Evolutionary conservation across 805 yeast genomes (phyloP).

Genomic region (Metschnikowia rubicola): DNA sequence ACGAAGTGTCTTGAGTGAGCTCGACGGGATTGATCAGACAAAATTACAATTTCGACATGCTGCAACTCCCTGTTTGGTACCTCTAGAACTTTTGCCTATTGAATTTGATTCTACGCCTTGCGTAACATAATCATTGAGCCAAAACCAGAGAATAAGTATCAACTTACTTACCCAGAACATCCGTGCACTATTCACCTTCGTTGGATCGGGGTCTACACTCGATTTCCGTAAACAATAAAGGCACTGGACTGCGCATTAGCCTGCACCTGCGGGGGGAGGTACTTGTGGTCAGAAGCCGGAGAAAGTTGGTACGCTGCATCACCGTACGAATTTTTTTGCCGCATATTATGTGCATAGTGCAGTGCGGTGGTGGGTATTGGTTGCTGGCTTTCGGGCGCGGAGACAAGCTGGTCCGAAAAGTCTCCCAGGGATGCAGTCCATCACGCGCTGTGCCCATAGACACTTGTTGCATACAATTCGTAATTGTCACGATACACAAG

Average conservation of each 20-base stretch:
- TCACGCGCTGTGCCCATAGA: conserved; percentile 23
- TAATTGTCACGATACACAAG: conserved; percentile 44
- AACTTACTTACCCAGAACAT: no score
- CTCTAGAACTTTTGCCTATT: no score
- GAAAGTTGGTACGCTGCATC: conserved; percentile 1
- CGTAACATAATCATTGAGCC: no score
- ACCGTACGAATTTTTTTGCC: conserved; percentile 7
- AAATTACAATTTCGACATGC: no score
- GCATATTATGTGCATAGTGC: conserved; percentile 9
- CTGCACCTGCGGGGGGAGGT: conserved; percentile 5
- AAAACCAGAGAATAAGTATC: no score
- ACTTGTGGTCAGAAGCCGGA: conserved; percentile 1
- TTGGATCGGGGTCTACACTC: no score
- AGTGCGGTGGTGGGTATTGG: conserved; percentile 2
- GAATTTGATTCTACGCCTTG: no score
- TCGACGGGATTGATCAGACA: no score
- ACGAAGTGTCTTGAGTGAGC: no score
- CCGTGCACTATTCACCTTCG: no score
- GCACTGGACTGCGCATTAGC: neutral
- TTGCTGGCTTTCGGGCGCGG: conserved; percentile 1
- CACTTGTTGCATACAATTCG: conserved; percentile 41
- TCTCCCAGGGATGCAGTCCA: neutral
- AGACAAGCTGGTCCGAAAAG: neutral
- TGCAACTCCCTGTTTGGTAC: no score
- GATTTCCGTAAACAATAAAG: no score